Percentiles rank a stretch among this genome's conserved stretches.
Conservation (phyloP, 768 basidiomycete genomes). For the Suillus americanus region DNA sequence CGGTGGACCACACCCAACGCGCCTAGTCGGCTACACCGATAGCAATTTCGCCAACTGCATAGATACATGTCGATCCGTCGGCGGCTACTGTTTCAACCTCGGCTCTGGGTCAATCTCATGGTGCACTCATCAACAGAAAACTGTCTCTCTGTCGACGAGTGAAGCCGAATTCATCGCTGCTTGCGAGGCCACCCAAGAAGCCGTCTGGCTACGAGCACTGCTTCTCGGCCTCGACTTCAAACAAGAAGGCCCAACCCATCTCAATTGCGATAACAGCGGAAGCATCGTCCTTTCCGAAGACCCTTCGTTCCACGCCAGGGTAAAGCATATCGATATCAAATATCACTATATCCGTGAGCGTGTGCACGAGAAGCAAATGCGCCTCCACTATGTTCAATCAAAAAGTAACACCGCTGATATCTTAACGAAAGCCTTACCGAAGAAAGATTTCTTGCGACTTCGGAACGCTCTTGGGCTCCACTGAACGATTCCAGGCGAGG, state of each 20-base stretch:
- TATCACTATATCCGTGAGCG: constrained; percentile 39
- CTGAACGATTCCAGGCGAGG: no score
- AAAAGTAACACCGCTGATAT: constrained; percentile 37
- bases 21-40: constrained; percentile 19
- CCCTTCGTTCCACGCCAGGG: constrained; percentile 33
- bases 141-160: no score
- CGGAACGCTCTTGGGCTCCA: no score
- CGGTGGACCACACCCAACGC: background rate
- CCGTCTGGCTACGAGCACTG: constrained; percentile 29
- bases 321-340: constrained; percentile 46
- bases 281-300: constrained; percentile 36
- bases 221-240: constrained; percentile 15
- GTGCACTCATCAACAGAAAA: no score
- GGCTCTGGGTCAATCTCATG: no score
- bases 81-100: no score
- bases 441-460: no score
- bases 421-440: constrained; percentile 35
- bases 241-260: no score
- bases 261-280: constrained; percentile 36
- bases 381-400: constrained; percentile 31
- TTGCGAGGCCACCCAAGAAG: constrained; percentile 22
- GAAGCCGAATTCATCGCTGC: constrained; percentile 15
- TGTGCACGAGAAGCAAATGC: constrained; percentile 22
- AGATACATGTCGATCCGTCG: background rate
- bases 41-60: constrained; percentile 27